Evolutionary conservation across 306 rosid genomes (phyloP).

Genomic region (Morella rubra): DNA sequence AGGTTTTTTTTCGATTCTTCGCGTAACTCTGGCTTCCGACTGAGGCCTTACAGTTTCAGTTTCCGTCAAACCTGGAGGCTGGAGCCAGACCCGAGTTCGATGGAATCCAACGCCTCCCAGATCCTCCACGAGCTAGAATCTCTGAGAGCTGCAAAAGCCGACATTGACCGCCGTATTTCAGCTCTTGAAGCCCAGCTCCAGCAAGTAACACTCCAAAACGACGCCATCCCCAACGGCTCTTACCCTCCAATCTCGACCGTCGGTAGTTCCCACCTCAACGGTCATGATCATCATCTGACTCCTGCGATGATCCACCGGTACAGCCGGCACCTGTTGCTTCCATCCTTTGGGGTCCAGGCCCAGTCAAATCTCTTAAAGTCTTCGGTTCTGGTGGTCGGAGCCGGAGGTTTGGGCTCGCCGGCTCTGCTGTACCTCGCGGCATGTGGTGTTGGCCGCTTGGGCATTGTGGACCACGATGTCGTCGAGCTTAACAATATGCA

Average conservation of each 20-base stretch:
- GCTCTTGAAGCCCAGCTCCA: conserved; percentile 63
- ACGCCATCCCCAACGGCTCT: conserved; percentile 36
- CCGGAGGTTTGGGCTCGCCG: conserved; percentile 95
- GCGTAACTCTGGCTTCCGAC: not conserved
- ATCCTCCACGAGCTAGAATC: conserved; percentile 57
- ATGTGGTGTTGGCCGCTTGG: conserved; percentile 85
- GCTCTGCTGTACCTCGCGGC: conserved; percentile 90
- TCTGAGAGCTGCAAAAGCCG: conserved; percentile 46
- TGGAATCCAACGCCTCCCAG: conserved; percentile 43
- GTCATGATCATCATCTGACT: conserved; percentile 47
- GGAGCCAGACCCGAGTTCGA: not conserved
- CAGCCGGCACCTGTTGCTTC: conserved; percentile 94
- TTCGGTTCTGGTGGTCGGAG: conserved; percentile 86
- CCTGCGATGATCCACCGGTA: conserved; percentile 79
- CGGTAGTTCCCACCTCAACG: conserved; percentile 3
- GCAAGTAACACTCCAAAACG: conserved; percentile 40
- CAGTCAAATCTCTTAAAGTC: conserved; percentile 77
- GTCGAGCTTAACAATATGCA: conserved; percentile 98
- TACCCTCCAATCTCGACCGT: conserved; percentile 26
- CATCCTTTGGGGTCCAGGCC: conserved; percentile 89
- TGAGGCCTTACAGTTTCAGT: too few relatives aligned
- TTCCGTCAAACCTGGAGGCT: too few relatives aligned
- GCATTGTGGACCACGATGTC: conserved; percentile 84
- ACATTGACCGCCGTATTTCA: conserved; percentile 60
- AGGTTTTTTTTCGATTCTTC: conserved; percentile 3